Conservation (phyloP, 2,329 filamentous ascomycete genomes). For the Coniochaeta prunicola region DNA sequence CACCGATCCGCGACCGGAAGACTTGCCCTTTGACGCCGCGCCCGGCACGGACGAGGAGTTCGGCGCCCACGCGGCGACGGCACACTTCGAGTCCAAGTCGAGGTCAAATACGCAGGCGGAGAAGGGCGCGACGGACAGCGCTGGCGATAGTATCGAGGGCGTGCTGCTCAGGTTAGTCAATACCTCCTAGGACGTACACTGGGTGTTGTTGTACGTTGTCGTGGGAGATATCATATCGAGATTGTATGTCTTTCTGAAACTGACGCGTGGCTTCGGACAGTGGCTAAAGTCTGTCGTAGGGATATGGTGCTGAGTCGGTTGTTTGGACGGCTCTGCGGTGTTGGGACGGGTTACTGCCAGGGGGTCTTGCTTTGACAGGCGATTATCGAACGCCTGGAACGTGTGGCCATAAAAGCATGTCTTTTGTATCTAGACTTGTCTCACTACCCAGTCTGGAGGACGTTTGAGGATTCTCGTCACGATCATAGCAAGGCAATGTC, state of each 20-base stretch:
- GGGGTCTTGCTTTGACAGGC: too few relatives aligned
- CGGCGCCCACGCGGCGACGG: not conserved
- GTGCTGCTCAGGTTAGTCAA: not conserved
- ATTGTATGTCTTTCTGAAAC: not conserved
- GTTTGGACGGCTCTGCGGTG: not conserved
- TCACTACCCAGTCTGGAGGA: not conserved
- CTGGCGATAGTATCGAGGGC: not conserved
- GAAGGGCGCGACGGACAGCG: not conserved
- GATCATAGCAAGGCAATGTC: not conserved
- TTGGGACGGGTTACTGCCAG: too few relatives aligned
- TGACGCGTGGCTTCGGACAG: not conserved
- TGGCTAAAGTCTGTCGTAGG: not conserved
- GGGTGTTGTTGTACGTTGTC: not conserved
- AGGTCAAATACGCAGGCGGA: not conserved
- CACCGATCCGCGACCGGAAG: not conserved
- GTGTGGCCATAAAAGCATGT: too few relatives aligned
- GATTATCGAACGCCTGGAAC: too few relatives aligned
- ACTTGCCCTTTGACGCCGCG: not conserved
- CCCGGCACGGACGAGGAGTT: slow-evolving; percentile 2
- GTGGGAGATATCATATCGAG: not conserved
- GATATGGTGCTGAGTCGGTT: not conserved
- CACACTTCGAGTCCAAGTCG: not conserved
- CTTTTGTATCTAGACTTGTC: too few relatives aligned
- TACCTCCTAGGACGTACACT: not conserved
- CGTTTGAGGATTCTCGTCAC: not conserved